Evolutionary conservation across 116 monocot species (phyloP), one percentile per base, ranked within the genome.

Genomic region (Zostera marina): DNA sequence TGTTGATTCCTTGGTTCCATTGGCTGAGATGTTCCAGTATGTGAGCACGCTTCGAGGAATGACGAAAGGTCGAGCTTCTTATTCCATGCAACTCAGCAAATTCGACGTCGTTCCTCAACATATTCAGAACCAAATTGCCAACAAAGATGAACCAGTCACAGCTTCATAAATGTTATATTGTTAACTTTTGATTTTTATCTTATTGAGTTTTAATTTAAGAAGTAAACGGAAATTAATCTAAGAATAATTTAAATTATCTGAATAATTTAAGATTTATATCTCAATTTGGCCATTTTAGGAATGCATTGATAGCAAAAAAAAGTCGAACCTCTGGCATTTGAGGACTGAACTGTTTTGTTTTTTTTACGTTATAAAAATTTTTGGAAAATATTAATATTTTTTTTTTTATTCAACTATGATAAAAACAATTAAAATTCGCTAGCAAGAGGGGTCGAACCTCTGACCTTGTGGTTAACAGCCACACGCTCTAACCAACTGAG

Each of bases 401-500:
- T n/a, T n/a, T n/a, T n/a, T n/a, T n/a, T n/a, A n/a, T n/a, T n/a
- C 11, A 47, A 0, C 12, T 47, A 16, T 0, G 11, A 13, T 0
- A 21, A 54, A 7, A 0, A 17, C 15, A 32, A 42, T 2, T 25
- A 4, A 26, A 53, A 13, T 20, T 20, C 4, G 16, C 19, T 19
- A 44, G 15, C 26, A 26, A 26, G 26, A 26, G 26, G 26, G 26
- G 26, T 26, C 26, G 26, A 26, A 26, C 26, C 26, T 26, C 26
- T 26, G 26, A 26, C 26, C 26, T 91, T 85, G 82, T 91, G 82
- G 85, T 92, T 91, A 91, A 91, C 85, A 91, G 91, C 91, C 85
- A 91, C 85, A 91, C 91, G 85, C 91, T 91, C 91, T 85, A 91
- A 80, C 91, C 86, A 86, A 80, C 91, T 83, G 91, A 92, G 91